Evolutionary conservation across 768 basidiomycete species (phyloP).

Genomic region (Leccinum variicolor): DNA sequence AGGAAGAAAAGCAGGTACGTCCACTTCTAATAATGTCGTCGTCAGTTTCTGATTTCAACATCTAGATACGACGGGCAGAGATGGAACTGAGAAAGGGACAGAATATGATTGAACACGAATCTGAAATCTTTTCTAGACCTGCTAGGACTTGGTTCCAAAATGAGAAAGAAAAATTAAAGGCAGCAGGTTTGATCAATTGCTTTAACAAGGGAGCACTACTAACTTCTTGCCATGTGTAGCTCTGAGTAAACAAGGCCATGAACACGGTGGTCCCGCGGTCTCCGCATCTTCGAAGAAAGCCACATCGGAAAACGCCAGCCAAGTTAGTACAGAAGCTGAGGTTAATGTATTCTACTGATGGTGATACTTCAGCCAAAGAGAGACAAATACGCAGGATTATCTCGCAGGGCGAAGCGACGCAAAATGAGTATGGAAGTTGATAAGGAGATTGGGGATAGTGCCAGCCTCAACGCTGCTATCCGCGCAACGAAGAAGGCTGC

Average conservation of each 20-base stretch:
- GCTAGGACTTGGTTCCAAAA: slow-evolving; percentile 99
- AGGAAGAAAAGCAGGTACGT: slow-evolving; percentile 86
- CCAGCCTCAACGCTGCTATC: slow-evolving; percentile 67
- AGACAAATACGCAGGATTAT: slow-evolving; percentile 77
- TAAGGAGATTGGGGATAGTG: slow-evolving; percentile 52
- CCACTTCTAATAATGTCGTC: background rate
- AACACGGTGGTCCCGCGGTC: slow-evolving; percentile 42
- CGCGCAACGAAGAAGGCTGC: slow-evolving; percentile 82
- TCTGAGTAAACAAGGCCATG: slow-evolving; percentile 72
- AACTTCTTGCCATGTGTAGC: slow-evolving; percentile 40
- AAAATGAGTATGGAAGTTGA: slow-evolving; percentile 86
- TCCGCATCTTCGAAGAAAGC: slow-evolving; percentile 39
- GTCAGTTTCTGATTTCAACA: slow-evolving; percentile 8
- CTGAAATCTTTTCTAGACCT: slow-evolving; percentile 89
- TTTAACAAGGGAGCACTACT: slow-evolving; percentile 1
- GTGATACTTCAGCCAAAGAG: slow-evolving; percentile 55
- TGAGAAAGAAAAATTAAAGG: slow-evolving; percentile 72
- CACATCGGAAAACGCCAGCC: slow-evolving; percentile 31
- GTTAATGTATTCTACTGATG: slow-evolving; percentile 4
- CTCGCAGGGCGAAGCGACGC: slow-evolving; percentile 83
- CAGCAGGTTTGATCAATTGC: slow-evolving; percentile 55
- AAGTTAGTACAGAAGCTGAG: slow-evolving; percentile 33
- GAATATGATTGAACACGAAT: slow-evolving; percentile 92
- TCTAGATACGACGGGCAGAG: slow-evolving; percentile 81
- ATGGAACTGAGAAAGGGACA: slow-evolving; percentile 95